Percentiles rank a stretch among this genome's conserved stretches.
These are phyloP conservation scores for Agrocybe chaxingu DNA, from an alignment of 768 basidiomycete species.

Conservation along the genomic window DNA sequence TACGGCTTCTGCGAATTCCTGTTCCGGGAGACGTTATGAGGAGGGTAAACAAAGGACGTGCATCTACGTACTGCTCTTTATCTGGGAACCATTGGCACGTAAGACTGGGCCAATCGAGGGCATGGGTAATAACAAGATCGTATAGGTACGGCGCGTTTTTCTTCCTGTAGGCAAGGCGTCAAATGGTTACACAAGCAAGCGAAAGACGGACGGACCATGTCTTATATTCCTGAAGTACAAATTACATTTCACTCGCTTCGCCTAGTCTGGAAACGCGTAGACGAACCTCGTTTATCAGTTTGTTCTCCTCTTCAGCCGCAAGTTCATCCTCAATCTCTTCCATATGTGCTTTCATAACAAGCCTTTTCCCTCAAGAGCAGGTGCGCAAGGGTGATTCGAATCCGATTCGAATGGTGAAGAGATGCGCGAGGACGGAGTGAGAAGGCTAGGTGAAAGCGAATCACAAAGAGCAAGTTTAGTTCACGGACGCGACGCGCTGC, in stretches of 20 bases:
- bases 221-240: conserved; percentile 67
- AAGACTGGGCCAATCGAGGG: conserved; percentile 95
- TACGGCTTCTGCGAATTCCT: conserved; percentile 93
- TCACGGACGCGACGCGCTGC: conserved; percentile 36
- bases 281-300: conserved; percentile 80
- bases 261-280: conserved; percentile 14
- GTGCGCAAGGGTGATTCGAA: background rate
- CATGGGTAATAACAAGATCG: conserved; percentile 96
- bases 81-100: conserved; percentile 99
- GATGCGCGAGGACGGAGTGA: background rate
- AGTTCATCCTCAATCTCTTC: conserved; percentile 81
- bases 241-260: background rate
- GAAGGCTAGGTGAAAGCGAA: conserved; percentile 6
- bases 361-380: background rate
- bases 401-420: background rate
- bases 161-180: conserved; percentile 54
- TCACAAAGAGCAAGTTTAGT: conserved; percentile 2
- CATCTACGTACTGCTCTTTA: conserved; percentile 73
- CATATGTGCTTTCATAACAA: conserved; percentile 42
- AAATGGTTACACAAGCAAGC: background rate
- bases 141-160: conserved; percentile 98
- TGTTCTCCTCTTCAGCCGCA: conserved; percentile 84
- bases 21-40: conserved; percentile 1
- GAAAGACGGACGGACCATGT: conserved; percentile 52
- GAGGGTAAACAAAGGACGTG: background rate